phyloP scores from a whole-genome alignment of 73 alveolate species.

The Blepharisma japonicum region DNA sequence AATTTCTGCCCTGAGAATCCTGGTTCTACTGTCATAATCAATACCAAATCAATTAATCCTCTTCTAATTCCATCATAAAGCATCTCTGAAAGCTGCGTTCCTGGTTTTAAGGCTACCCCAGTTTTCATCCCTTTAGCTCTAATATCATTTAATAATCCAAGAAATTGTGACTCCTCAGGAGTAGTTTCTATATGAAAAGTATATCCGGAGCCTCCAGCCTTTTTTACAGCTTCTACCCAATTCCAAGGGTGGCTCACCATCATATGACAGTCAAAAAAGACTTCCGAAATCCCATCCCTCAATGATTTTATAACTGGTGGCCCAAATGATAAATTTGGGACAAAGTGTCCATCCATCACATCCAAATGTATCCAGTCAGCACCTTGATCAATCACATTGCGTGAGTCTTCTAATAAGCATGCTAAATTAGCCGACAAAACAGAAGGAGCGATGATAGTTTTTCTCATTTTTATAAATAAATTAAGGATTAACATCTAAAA shows the following conservation, averaged over 20 bases:
- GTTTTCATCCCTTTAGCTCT: slow-evolving; percentile 30
- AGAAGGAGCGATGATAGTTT: slow-evolving; percentile 48
- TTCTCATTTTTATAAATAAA: background rate
- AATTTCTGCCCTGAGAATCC: slow-evolving; percentile 74
- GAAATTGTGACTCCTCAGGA: background rate
- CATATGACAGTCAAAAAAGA: slow-evolving; percentile 61
- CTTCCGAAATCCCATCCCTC: slow-evolving; percentile 35
- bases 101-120: slow-evolving; percentile 49
- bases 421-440: slow-evolving; percentile 51
- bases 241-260: slow-evolving; percentile 59
- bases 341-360: slow-evolving; percentile 73
- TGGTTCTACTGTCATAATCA: slow-evolving; percentile 70
- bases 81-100: slow-evolving; percentile 34
- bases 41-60: slow-evolving; percentile 51
- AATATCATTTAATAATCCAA: background rate
- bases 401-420: slow-evolving; percentile 45
- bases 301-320: slow-evolving; percentile 39
- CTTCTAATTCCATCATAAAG: background rate
- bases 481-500: slow-evolving; percentile 41
- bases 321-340: slow-evolving; percentile 41
- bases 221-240: slow-evolving; percentile 35
- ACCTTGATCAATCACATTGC: slow-evolving; percentile 40
- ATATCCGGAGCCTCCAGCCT: slow-evolving; percentile 33
- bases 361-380: slow-evolving; percentile 67
- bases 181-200: slow-evolving; percentile 24